Conservation (phyloP, 2,329 filamentous ascomycete species). For the Ramularia endophylla region DNA sequence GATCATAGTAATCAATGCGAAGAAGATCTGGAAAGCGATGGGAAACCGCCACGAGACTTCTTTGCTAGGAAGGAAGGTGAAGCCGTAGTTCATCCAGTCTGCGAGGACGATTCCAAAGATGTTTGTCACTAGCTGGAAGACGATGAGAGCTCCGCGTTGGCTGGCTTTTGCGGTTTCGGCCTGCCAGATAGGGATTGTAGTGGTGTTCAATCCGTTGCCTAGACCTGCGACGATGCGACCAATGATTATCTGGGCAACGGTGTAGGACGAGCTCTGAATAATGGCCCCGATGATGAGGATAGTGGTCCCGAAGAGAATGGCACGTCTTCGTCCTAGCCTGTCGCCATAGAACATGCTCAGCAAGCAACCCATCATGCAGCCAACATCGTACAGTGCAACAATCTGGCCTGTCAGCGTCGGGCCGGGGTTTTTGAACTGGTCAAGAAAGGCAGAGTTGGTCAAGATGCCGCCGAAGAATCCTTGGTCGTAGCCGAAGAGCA, state of each 20-base stretch:
- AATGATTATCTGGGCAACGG: constrained; percentile 47
- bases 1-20: constrained; percentile 40
- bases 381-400: constrained; percentile 49
- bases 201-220: constrained; percentile 52
- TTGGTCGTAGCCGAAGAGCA: constrained; percentile 17
- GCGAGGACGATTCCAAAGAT: constrained; percentile 48
- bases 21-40: constrained; percentile 48
- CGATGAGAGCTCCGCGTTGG: constrained; percentile 57
- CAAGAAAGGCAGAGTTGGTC: constrained; percentile 10
- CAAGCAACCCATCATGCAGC: constrained; percentile 39
- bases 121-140: constrained; percentile 51
- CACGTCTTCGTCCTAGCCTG: constrained; percentile 36
- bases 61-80: constrained; percentile 31
- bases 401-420: constrained; percentile 28
- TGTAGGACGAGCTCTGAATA: constrained; percentile 33
- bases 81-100: constrained; percentile 48
- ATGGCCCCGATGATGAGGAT: constrained; percentile 40
- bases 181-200: constrained; percentile 50
- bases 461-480: constrained; percentile 18
- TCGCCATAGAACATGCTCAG: constrained; percentile 36
- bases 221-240: constrained; percentile 49
- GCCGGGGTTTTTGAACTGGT: constrained; percentile 10
- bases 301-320: constrained; percentile 37
- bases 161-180: constrained; percentile 49
- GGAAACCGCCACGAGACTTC: constrained; percentile 48